These are phyloP conservation scores for Kluyveromyces marxianus DNA, from an alignment of 1,139 yeast species.

Conservation along the genomic window DNA sequence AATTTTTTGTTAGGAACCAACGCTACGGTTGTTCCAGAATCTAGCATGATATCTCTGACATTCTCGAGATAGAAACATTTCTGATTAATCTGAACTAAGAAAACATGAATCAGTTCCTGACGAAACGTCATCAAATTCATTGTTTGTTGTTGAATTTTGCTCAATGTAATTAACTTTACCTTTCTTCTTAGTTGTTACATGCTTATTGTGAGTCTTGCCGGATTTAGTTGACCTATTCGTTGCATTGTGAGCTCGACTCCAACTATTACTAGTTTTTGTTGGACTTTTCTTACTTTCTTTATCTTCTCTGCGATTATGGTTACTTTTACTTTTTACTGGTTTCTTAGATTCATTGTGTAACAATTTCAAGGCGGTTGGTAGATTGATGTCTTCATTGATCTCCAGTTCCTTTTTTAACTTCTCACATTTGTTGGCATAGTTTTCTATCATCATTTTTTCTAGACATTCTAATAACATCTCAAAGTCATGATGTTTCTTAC, in stretches of 20 bases:
- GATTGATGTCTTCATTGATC: no score
- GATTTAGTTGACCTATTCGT: neutral
- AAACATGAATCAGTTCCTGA: neutral
- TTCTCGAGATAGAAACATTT: neutral
- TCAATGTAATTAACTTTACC: neutral
- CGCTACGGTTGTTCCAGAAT: neutral
- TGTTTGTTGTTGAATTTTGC: neutral
- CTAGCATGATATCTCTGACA: neutral
- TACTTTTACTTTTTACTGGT: neutral
- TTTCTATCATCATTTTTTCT: neutral
- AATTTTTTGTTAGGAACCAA: neutral
- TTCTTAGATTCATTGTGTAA: neutral
- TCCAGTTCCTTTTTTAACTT: neutral
- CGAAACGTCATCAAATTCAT: neutral
- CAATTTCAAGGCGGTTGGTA: neutral
- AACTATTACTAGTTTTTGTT: neutral
- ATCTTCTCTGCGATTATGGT: neutral
- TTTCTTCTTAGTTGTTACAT: neutral
- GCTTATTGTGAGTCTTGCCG: neutral
- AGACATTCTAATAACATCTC: neutral
- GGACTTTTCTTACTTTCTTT: neutral
- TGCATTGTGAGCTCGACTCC: neutral
- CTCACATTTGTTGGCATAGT: neutral
- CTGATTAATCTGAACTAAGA: neutral
- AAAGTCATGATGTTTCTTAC: neutral